Evolutionary conservation across 208 protist species (phyloP).

Genomic region (Acanthamoeba triangularis): DNA sequence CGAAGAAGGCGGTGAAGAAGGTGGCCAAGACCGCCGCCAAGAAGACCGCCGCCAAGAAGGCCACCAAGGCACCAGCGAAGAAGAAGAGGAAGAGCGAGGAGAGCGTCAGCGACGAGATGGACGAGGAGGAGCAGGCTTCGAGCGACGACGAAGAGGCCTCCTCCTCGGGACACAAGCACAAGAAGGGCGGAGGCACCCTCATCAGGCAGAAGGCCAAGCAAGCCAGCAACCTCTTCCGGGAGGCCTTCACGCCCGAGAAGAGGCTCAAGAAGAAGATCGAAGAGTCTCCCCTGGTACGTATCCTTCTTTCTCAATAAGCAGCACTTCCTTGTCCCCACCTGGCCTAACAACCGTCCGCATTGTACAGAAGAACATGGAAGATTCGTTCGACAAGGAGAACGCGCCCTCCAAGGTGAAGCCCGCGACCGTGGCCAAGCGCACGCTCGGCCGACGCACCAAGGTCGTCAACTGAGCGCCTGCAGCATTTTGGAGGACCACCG

Average conservation of each 20-base stretch:
- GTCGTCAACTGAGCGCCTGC: background rate
- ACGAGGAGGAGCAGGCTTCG: background rate
- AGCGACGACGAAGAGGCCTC: background rate
- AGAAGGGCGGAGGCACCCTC: conserved; percentile 14
- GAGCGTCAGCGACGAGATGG: conserved; percentile 48
- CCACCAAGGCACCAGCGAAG: background rate
- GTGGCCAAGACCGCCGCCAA: background rate
- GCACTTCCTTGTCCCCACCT: background rate
- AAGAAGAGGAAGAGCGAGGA: conserved; percentile 56
- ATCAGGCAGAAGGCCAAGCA: conserved; percentile 33
- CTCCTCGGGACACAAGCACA: background rate
- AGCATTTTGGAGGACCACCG: too few species aligned
- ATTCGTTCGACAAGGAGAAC: conserved; percentile 58
- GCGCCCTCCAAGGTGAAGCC: background rate
- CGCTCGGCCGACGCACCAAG: conserved; percentile 3
- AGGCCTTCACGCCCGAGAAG: conserved; percentile 54
- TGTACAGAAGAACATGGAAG: background rate
- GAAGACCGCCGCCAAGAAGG: background rate
- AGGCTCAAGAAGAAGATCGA: conserved; percentile 40
- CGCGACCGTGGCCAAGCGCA: conserved; percentile 31
- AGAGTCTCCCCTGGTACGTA: background rate
- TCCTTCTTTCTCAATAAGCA: background rate
- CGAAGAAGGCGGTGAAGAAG: conserved; percentile 21
- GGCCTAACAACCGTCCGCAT: background rate
- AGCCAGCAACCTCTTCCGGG: conserved; percentile 33